Evolutionary conservation across 2,329 filamentous ascomycete species (phyloP).

Genomic region (Helotiales sp.): DNA sequence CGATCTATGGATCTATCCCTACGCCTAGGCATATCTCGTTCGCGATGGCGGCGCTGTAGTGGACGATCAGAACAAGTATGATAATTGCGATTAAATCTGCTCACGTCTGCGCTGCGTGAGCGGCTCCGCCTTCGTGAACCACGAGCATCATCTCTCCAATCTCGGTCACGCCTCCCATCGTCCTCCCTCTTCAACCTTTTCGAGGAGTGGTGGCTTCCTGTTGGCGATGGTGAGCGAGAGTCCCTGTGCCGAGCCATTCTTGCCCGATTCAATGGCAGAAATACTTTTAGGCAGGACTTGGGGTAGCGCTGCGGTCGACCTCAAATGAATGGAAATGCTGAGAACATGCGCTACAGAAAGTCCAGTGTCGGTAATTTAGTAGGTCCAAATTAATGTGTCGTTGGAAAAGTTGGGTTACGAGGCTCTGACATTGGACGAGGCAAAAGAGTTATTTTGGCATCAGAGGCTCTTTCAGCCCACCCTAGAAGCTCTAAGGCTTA

Average conservation of each 20-base stretch:
- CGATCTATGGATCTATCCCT: constrained; percentile 70
- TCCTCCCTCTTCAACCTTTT: constrained; percentile 53
- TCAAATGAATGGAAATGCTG: background rate
- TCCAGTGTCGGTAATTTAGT: background rate
- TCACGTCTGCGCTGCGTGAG: constrained; percentile 64
- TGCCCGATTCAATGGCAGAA: constrained; percentile 42
- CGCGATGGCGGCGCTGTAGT: constrained; percentile 58
- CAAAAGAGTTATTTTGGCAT: background rate
- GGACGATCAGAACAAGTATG: constrained; percentile 11
- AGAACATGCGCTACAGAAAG: background rate
- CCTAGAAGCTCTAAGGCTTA: background rate
- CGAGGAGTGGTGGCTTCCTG: constrained; percentile 78
- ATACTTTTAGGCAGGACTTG: constrained; percentile 39
- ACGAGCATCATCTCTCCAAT: constrained; percentile 50
- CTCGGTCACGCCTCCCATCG: constrained; percentile 49
- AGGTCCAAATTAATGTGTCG: background rate
- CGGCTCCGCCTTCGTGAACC: constrained; percentile 54
- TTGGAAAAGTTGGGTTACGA: background rate
- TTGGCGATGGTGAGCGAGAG: constrained; percentile 87
- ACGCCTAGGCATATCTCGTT: constrained; percentile 61
- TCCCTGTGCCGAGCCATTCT: constrained; percentile 62
- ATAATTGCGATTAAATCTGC: constrained; percentile 34
- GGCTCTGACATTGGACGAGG: background rate
- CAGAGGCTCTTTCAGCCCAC: background rate
- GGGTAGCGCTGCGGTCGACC: background rate